Base-by-base conservation (phyloP, 768 basidiomycete species). In the Lactarius deliciosus region DNA sequence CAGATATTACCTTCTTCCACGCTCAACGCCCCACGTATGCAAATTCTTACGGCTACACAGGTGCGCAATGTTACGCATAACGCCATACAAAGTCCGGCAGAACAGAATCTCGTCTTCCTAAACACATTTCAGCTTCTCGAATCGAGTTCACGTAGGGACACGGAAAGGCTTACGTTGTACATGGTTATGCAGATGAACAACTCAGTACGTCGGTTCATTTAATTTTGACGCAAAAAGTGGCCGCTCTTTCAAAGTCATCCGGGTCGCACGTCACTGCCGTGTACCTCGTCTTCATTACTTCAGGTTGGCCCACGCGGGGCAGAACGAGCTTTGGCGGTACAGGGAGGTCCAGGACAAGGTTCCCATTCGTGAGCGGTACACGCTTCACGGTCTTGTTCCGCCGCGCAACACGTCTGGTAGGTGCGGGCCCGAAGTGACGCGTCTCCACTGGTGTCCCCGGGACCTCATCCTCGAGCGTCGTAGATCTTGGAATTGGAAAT, bases 181-280 rank as follows among this genome's bases (percentile, higher is more conserved):
- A 97, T 94, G 25, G 95, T 98, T 72, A 98, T 91, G 65, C 94
- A 92, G 74, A 98, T 90, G 79, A 96, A 91, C 63, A 98, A 75
- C 73, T 98, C 96, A 15, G 94, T 97, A 64, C 88, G 83, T 62
- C 94, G 82, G 36, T 87, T 86, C 68, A 78, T 84, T 73, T 91
- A 85, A 73, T 90, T 90, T 74, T 97, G 96, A 60, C 94, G 82
- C 36, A 98, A 81, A 66, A 88, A 91, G 76, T 92, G 96, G 13
- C 91, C 89, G 56, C 86, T 86, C 74, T 84, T 76, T 91, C 87
- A 74, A 96, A 97, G 41, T 96, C 89, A 74, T 98, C 92, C 1
- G 96, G 95, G 74, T 95, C 94, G 75, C 94, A 94, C 11, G 94
- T 97, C 6, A 96, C 90, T 0, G 93, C 94, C 5, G 94, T 94